These are phyloP conservation scores for Trichosporon sp. DNA, from an alignment of 1,284 basidiomycete species.

Conservation along the genomic window DNA sequence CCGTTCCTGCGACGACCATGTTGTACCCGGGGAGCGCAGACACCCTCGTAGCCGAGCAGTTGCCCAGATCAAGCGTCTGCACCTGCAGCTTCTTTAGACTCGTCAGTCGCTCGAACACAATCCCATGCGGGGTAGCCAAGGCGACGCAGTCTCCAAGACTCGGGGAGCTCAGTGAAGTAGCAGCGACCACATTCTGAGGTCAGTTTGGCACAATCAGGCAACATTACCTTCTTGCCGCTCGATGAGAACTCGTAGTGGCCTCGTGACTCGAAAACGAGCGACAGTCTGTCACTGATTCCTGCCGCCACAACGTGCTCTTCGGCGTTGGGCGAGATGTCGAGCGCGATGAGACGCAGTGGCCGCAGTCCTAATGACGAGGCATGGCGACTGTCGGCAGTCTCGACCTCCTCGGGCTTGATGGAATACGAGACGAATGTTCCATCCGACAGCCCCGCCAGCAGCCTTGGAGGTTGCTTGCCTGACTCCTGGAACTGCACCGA, in stretches of 20 bases:
- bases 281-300: conserved; percentile 41
- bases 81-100: conserved; percentile 77
- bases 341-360: conserved; percentile 25
- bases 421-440: conserved; percentile 67
- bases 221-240: conserved; percentile 64
- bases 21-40: conserved; percentile 57
- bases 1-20: conserved; percentile 63
- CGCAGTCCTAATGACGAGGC: conserved; percentile 39
- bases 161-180: conserved; percentile 55
- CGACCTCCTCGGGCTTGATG: conserved; percentile 18
- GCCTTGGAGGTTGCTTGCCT: conserved; percentile 50
- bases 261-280: conserved; percentile 58
- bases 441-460: conserved; percentile 74
- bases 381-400: conserved; percentile 49
- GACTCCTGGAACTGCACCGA: conserved; percentile 39
- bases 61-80: conserved; percentile 65
- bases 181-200: conserved; percentile 60
- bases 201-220: background rate
- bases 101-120: conserved; percentile 63
- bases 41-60: conserved; percentile 63
- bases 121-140: conserved; percentile 56
- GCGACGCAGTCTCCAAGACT: conserved; percentile 58
- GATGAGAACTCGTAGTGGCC: conserved; percentile 65
- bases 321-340: conserved; percentile 5
- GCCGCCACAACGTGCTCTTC: conserved; percentile 37